Percentiles rank a stretch among this genome's conserved stretches.
phyloP scores from a whole-genome alignment of 169 alveolate species.

The Amoebophrya sp. region DNA sequence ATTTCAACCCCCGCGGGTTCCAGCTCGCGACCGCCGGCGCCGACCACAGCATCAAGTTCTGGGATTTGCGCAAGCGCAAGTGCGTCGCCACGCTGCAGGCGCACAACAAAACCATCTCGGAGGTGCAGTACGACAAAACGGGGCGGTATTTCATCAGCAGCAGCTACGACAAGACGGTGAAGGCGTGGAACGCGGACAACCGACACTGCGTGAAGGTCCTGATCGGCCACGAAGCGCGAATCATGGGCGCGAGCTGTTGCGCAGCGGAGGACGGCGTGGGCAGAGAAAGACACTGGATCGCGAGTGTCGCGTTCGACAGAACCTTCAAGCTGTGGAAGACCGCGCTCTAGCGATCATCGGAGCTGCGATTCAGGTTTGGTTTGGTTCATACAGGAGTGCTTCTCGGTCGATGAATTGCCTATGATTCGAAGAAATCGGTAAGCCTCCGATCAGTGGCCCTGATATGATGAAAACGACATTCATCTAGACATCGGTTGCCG shows the following conservation, averaged over 20 bases:
- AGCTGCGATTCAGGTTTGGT: no score
- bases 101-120: background rate
- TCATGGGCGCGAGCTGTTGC: background rate
- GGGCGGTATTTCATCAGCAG: background rate
- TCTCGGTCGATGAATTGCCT: no score
- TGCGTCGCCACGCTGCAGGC: background rate
- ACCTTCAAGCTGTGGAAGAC: slow-evolving; percentile 37
- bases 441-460: no score
- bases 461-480: no score
- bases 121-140: background rate
- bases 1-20: slow-evolving; percentile 42
- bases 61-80: background rate
- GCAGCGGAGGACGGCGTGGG: background rate
- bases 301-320: slow-evolving; percentile 26
- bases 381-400: no score
- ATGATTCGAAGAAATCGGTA: no score
- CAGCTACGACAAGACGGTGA: background rate
- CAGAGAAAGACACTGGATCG: no score
- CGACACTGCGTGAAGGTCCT: background rate
- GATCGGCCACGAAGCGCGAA: background rate
- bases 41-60: background rate
- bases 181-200: background rate
- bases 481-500: no score
- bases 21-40: background rate
- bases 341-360: no score